Conservation (phyloP, 106 monocot genomes). For the Apostasia ramifera region DNA sequence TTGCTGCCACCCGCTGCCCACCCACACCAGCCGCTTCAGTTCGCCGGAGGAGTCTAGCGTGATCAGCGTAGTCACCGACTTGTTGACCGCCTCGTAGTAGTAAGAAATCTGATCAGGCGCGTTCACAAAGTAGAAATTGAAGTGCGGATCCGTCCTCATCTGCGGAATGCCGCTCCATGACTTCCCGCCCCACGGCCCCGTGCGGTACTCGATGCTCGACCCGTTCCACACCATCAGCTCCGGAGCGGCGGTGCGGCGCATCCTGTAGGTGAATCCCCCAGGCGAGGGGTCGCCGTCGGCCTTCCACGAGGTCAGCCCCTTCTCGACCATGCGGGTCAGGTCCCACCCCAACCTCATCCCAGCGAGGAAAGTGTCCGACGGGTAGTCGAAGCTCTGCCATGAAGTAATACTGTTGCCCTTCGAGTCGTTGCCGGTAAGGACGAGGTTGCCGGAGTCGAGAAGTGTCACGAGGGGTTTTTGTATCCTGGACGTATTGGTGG, state of each 20-base stretch:
- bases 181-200: conserved; percentile 1
- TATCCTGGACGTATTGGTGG: conserved; percentile 2
- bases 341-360: conserved; percentile 20
- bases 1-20: conserved; percentile 1
- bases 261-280: not conserved
- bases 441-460: conserved; percentile 18
- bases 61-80: conserved; percentile 1
- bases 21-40: conserved; percentile 5
- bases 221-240: conserved; percentile 1
- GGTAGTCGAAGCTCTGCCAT: conserved; percentile 25
- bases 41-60: not conserved
- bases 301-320: conserved; percentile 11
- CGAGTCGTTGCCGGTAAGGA: not conserved
- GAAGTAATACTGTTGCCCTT: too few relatives aligned
- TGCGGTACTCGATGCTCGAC: conserved; percentile 3
- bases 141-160: conserved; percentile 1
- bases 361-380: conserved; percentile 11
- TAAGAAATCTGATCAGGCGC: not conserved
- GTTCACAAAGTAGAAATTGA: not conserved
- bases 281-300: conserved; percentile 6
- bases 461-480: conserved; percentile 9
- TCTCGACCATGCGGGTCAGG: not conserved
- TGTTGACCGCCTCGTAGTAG: conserved; percentile 2
- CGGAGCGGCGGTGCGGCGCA: not conserved
- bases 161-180: conserved; percentile 8